Conservation (phyloP, 352 stramenopile genomes). For the Elongisporangium undulatum region DNA sequence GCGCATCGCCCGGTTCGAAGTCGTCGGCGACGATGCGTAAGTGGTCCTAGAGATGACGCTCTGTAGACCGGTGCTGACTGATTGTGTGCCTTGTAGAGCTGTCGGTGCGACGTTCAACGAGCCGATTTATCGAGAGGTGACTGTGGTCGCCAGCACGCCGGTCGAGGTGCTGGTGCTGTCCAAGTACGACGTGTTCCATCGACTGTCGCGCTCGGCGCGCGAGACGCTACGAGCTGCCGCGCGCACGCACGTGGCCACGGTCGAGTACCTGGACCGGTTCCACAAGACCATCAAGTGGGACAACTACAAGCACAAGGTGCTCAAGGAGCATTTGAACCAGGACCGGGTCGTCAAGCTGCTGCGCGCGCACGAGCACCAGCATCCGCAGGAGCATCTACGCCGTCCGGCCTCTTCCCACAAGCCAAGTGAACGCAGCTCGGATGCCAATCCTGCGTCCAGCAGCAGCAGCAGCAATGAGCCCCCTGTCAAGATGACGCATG, state of each 20-base stretch:
- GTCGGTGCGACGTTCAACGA: constrained; percentile 64
- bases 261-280: constrained; percentile 67
- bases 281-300: constrained; percentile 71
- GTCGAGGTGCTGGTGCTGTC: constrained; percentile 66
- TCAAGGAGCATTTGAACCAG: constrained; percentile 39
- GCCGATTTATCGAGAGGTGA: constrained; percentile 53
- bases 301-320: constrained; percentile 43
- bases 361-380: constrained; percentile 5
- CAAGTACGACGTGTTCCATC: constrained; percentile 81
- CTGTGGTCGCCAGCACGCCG: constrained; percentile 55
- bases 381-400: not conserved
- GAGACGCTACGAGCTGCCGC: constrained; percentile 47
- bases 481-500: constrained; percentile 4
- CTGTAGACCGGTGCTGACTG: not conserved
- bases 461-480: not conserved
- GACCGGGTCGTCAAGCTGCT: constrained; percentile 46
- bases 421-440: not conserved
- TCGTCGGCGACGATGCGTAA: constrained; percentile 72
- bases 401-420: not conserved
- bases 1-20: constrained; percentile 48
- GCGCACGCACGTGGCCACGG: constrained; percentile 32
- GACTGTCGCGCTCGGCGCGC: constrained; percentile 42
- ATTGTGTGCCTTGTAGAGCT: constrained; percentile 23
- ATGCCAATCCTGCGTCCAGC: not conserved
- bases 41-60: constrained; percentile 8